Evolutionary conservation across 2,329 filamentous ascomycete genomes (phyloP).

Genomic region (Zymoseptoria brevis): DNA sequence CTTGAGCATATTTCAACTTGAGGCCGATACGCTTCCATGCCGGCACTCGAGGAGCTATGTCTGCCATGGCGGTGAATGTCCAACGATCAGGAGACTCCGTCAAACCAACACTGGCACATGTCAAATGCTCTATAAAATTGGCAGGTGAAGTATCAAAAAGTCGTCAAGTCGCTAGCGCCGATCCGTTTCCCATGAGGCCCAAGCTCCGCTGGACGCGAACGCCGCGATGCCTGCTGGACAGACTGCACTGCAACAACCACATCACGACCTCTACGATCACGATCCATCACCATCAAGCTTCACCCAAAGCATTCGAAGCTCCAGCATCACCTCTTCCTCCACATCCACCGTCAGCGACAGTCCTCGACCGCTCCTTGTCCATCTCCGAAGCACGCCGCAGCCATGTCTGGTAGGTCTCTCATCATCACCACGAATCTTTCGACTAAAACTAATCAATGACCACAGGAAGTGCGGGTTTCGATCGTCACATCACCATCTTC

Average conservation of each 20-base stretch:
- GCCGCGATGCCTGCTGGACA: not conserved
- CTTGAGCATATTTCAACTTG: slow-evolving; percentile 49
- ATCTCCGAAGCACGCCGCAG: slow-evolving; percentile 10
- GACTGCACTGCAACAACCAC: not conserved
- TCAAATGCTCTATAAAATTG: not conserved
- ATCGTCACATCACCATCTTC: slow-evolving; percentile 99
- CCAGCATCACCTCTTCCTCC: not conserved
- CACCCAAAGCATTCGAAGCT: not conserved
- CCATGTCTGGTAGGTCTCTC: slow-evolving; percentile 25
- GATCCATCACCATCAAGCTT: not conserved
- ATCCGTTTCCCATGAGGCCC: not conserved
- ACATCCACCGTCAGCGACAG: not conserved
- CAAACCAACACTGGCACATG: not conserved
- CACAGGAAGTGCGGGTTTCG: slow-evolving; percentile 78
- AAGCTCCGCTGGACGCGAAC: not conserved
- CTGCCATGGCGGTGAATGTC: slow-evolving; percentile 1
- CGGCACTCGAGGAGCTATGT: slow-evolving; percentile 33
- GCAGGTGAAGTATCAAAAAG: not conserved
- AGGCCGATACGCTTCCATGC: slow-evolving; percentile 55
- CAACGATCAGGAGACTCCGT: not conserved
- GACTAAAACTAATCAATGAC: not conserved
- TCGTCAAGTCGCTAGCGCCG: not conserved
- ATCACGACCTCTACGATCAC: not conserved
- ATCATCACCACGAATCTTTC: not conserved
- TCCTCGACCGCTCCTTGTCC: not conserved